Evolutionary conservation across 768 basidiomycete species (phyloP), one percentile per base, ranked within the genome.

Genomic region (Termitomyces sp.): DNA sequence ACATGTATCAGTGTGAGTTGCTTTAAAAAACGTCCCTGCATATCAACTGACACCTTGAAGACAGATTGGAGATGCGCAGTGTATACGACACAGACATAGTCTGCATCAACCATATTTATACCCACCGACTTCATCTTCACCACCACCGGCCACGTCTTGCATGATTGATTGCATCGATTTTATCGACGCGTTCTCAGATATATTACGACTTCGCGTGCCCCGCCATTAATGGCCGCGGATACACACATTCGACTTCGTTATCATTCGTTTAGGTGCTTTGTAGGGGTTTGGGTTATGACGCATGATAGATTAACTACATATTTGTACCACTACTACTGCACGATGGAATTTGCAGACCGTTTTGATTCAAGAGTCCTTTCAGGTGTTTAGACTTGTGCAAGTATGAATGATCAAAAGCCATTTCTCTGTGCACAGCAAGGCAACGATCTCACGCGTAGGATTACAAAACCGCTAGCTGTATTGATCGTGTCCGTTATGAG

Each of bases 321-420:
- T 51, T 42, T 62, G 61, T 58, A 62, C 36, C 33, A 39, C 51
- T 62, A 18, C 6, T 62, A 20, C 31, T 33, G 61, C 51, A 59
- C 58, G 30, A 47, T 48, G 22, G 39, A 12, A 57, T 54, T 59
- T 59, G 58, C 61, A 59, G 58, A 53, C 24, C 2, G 15, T 34
- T 34, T 16, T 15, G 6, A 22, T 34, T 15, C 20, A 22, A 22
- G 20, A 11, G n/a, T n/a, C 31, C 7, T 47, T 24, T 27, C 6
- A 6, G 20, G 7, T 16, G 24, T 3, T 41, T 41, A 41, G 16
- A 18, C 8, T 41, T 18, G n/a, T 7, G 41, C 39, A 41, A 6
- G 18, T 41, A n/a, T 20, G n/a, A 20, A 44, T 8, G 20, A 8
- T 41, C 41, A n/a, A 8, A n/a, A 41, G 9, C 33, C 9, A 11